phyloP scores from a whole-genome alignment of 2,329 filamentous ascomycete species.

The Coccinonectria pachysandricola region DNA sequence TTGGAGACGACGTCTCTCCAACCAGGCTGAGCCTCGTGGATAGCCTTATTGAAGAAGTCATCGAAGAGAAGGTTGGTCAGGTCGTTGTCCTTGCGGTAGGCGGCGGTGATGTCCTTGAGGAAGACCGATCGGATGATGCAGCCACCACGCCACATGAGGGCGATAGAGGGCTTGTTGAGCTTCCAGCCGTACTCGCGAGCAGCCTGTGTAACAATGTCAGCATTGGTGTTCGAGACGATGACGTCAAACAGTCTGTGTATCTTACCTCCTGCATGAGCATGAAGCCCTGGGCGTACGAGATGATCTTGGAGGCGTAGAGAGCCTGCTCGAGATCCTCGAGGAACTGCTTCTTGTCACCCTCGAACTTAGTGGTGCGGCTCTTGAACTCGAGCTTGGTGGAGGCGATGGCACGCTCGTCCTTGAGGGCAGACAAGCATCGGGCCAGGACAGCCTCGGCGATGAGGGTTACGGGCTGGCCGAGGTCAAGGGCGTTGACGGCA shows the following conservation, averaged over 20 bases:
- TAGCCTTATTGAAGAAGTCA: conserved; percentile 99
- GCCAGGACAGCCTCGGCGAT: conserved; percentile 96
- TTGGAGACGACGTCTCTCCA: conserved; percentile 90
- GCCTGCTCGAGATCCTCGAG: conserved; percentile 97
- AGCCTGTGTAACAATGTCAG: conserved; percentile 43
- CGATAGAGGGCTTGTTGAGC: conserved; percentile 99
- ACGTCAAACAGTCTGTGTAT: conserved; percentile 4
- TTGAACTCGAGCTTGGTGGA: conserved; percentile 63
- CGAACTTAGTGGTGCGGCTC: conserved; percentile 69
- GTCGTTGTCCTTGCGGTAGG: conserved; percentile 88
- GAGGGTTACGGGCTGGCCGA: conserved; percentile 95
- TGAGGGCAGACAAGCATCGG: conserved; percentile 87
- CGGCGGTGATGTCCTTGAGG: conserved; percentile 97
- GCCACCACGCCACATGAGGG: conserved; percentile 99
- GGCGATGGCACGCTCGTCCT: conserved; percentile 81
- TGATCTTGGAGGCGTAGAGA: conserved; percentile 98
- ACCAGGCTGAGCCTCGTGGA: conserved; percentile 87
- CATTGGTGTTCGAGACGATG: not conserved
- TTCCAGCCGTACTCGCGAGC: conserved; percentile 96
- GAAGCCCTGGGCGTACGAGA: conserved; percentile 99
- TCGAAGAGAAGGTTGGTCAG: conserved; percentile 98
- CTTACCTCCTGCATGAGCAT: conserved; percentile 98
- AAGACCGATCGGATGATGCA: conserved; percentile 99
- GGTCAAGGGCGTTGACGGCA: conserved; percentile 95
- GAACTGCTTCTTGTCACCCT: conserved; percentile 86